Evolutionary conservation across 768 basidiomycete species (phyloP).

Genomic region (Lentinula raphanica): DNA sequence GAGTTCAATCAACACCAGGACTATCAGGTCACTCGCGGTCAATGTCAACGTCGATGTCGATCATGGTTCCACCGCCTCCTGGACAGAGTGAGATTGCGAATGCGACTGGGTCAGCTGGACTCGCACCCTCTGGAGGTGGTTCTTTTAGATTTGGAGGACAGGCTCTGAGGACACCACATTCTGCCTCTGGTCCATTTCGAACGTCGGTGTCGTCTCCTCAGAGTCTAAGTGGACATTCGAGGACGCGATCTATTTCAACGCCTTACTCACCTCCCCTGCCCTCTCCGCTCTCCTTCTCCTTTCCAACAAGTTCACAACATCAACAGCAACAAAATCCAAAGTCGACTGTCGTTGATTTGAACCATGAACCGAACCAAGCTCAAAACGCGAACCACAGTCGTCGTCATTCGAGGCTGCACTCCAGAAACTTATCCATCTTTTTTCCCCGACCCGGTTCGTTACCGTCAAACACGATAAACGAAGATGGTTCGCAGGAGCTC

Average conservation of each 20-base stretch:
- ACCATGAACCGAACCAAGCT: too few relatives aligned
- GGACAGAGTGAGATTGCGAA: background rate
- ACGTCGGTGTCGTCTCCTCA: constrained; percentile 17
- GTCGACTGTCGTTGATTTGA: too few relatives aligned
- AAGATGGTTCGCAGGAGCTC: constrained; percentile 58
- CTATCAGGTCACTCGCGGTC: background rate
- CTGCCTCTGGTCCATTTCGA: constrained; percentile 25
- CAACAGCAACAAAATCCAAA: background rate
- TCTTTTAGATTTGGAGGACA: constrained; percentile 10
- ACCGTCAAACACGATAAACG: constrained; percentile 56
- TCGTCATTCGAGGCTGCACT: constrained; percentile 75
- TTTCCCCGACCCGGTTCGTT: constrained; percentile 77
- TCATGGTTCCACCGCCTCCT: constrained; percentile 3
- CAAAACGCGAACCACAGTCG: constrained; percentile 26
- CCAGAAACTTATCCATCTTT: constrained; percentile 86
- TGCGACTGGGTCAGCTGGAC: background rate
- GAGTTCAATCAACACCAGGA: constrained; percentile 17
- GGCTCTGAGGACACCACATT: background rate
- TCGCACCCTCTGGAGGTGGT: constrained; percentile 20
- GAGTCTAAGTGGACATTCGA: constrained; percentile 9
- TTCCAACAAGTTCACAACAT: constrained; percentile 17
- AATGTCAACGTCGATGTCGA: constrained; percentile 3
- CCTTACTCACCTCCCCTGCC: constrained; percentile 15
- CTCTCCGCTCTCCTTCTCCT: constrained; percentile 26
- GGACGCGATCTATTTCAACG: constrained; percentile 14